Evolutionary conservation across 306 rosid genomes (phyloP).

Genomic region (Lathyrus sativus): DNA sequence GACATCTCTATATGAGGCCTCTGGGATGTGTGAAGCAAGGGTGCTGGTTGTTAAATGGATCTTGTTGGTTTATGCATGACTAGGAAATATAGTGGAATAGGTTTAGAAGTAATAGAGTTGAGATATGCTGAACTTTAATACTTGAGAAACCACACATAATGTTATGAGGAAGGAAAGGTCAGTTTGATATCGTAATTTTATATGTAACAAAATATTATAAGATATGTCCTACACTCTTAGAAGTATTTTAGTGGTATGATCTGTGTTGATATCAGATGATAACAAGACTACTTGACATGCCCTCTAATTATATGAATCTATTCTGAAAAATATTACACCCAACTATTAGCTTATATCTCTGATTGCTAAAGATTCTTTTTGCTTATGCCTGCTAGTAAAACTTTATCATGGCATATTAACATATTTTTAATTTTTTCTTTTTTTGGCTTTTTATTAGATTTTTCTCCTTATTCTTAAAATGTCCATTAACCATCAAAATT

Average conservation of each 20-base stretch:
- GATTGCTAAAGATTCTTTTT: constrained; percentile 4
- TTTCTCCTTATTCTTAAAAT: not conserved
- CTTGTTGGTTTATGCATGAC: constrained; percentile 17
- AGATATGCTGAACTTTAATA: constrained; percentile 11
- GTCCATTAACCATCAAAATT: not conserved
- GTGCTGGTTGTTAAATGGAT: constrained; percentile 27
- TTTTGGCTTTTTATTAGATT: constrained; percentile 24
- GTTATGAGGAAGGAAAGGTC: not conserved
- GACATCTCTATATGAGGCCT: not conserved
- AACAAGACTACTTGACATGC: constrained; percentile 4
- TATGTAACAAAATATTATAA: constrained; percentile 1
- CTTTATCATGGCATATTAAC: not conserved
- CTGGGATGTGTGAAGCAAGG: not conserved
- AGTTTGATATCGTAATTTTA: not conserved
- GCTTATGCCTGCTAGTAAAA: not conserved
- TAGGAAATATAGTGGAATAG: constrained; percentile 21
- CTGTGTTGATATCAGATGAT: not conserved
- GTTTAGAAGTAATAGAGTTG: constrained; percentile 4
- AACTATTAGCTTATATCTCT: constrained; percentile 10
- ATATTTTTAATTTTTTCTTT: not conserved
- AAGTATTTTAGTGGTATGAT: constrained; percentile 10
- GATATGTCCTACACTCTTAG: not conserved
- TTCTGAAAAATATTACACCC: constrained; percentile 22
- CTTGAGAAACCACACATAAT: not conserved
- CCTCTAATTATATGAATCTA: constrained; percentile 5